phyloP scores from a whole-genome alignment of 805 yeast genomes.

The Debaryomyces castellii region DNA sequence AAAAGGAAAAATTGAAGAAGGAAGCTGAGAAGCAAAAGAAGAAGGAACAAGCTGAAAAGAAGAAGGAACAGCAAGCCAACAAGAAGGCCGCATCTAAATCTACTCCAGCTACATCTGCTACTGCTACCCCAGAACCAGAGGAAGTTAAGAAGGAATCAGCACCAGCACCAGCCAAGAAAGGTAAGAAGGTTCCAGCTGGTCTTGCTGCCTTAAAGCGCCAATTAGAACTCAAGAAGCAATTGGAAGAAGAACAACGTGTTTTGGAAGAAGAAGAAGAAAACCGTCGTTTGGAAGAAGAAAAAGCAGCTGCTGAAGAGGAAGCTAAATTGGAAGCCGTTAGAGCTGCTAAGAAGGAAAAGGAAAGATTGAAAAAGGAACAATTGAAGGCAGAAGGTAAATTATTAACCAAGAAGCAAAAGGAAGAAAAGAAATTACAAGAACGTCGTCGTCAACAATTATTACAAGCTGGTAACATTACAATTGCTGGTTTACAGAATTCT shows the following conservation, averaged over 20 bases:
- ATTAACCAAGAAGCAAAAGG: constrained; percentile 91
- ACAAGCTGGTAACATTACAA: constrained; percentile 66
- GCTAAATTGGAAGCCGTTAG: constrained; percentile 58
- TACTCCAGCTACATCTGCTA: constrained; percentile 38
- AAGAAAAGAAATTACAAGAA: constrained; percentile 81
- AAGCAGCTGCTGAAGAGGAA: constrained; percentile 57
- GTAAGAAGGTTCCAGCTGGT: constrained; percentile 85
- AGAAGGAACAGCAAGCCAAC: constrained; percentile 68
- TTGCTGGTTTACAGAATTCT: constrained; percentile 64
- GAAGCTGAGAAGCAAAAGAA: constrained; percentile 87
- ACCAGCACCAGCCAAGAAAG: constrained; percentile 46
- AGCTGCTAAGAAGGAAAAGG: constrained; percentile 79
- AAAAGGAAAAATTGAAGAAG: constrained; percentile 91
- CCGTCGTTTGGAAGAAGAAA: constrained; percentile 51
- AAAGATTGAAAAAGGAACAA: constrained; percentile 82
- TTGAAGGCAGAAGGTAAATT: constrained; percentile 95
- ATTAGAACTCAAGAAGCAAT: constrained; percentile 81
- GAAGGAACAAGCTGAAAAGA: constrained; percentile 85
- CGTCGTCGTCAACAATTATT: constrained; percentile 86
- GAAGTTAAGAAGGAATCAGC: constrained; percentile 23
- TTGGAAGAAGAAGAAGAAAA: constrained; percentile 67
- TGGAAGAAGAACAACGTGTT: constrained; percentile 78
- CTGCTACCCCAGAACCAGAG: constrained; percentile 36
- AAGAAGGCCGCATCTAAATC: constrained; percentile 50
- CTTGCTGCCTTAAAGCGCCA: constrained; percentile 89